phyloP scores from a whole-genome alignment of 176 grass and related monocot species.

The Zea luxurians region DNA sequence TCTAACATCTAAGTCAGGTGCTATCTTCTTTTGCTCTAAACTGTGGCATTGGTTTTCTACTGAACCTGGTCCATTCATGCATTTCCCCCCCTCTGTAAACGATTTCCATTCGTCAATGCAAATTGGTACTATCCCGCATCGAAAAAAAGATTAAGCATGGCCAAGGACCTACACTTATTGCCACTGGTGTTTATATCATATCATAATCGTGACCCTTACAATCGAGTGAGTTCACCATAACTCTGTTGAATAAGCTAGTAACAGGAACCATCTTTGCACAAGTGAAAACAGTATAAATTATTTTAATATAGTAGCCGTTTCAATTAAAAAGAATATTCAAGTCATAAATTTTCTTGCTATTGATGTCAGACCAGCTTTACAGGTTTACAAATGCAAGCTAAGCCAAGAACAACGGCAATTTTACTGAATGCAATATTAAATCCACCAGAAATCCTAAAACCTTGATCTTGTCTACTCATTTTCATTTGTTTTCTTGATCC shows the following conservation, averaged over 20 bases:
- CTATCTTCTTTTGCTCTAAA: background rate
- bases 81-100: background rate
- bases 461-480: background rate
- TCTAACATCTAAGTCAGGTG: background rate
- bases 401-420: background rate
- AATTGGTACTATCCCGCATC: background rate
- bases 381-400: background rate
- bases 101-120: background rate
- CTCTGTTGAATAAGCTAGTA: background rate
- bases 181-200: background rate
- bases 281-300: background rate
- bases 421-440: background rate
- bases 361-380: background rate
- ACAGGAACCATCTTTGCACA: background rate
- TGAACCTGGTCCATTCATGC: background rate
- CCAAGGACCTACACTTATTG: background rate
- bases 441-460: background rate
- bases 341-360: background rate
- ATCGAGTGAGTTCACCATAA: background rate
- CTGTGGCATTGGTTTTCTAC: background rate
- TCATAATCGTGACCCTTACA: background rate
- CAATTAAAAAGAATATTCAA: background rate
- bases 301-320: background rate
- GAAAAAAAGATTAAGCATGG: background rate
- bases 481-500: background rate